phyloP scores from a whole-genome alignment of 2,329 filamentous ascomycete species.

The Ophiosphaerella narmari region DNA sequence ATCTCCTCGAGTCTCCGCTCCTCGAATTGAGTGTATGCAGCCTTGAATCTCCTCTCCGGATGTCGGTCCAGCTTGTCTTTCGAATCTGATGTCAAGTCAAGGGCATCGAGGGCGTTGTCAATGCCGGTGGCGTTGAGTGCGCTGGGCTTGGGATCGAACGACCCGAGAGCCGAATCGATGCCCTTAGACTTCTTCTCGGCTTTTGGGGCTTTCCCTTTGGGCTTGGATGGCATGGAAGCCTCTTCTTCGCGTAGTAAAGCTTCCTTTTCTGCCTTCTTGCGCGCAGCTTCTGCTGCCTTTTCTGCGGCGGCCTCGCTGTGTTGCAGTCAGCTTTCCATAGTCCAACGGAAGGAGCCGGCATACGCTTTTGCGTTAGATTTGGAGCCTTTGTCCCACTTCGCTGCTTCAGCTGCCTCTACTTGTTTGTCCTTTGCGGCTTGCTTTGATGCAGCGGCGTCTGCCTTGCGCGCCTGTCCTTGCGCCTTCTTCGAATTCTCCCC shows the following conservation, averaged over 20 bases:
- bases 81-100: conserved; percentile 68
- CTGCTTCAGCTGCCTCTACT: conserved; percentile 69
- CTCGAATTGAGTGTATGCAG: conserved; percentile 82
- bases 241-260: conserved; percentile 85
- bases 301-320: conserved; percentile 79
- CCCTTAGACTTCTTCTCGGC: conserved; percentile 61
- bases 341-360: conserved; percentile 37
- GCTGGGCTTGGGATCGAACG: conserved; percentile 48
- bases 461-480: conserved; percentile 88
- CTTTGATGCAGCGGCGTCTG: conserved; percentile 82
- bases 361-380: conserved; percentile 90
- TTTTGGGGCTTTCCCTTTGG: conserved; percentile 72
- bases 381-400: conserved; percentile 81
- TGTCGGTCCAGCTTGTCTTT: conserved; percentile 80
- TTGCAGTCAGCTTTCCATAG: conserved; percentile 7
- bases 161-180: conserved; percentile 65
- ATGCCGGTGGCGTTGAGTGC: conserved; percentile 84
- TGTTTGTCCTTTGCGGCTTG: conserved; percentile 71
- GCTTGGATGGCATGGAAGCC: conserved; percentile 64
- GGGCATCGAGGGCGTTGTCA: conserved; percentile 88
- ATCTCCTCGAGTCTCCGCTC: conserved; percentile 82
- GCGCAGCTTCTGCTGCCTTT: conserved; percentile 79
- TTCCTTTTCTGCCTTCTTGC: conserved; percentile 91
- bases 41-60: conserved; percentile 84
- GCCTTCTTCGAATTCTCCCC: conserved; percentile 84